Evolutionary conservation across 345 rosid species (phyloP).

Genomic region (Geranium brycei): DNA sequence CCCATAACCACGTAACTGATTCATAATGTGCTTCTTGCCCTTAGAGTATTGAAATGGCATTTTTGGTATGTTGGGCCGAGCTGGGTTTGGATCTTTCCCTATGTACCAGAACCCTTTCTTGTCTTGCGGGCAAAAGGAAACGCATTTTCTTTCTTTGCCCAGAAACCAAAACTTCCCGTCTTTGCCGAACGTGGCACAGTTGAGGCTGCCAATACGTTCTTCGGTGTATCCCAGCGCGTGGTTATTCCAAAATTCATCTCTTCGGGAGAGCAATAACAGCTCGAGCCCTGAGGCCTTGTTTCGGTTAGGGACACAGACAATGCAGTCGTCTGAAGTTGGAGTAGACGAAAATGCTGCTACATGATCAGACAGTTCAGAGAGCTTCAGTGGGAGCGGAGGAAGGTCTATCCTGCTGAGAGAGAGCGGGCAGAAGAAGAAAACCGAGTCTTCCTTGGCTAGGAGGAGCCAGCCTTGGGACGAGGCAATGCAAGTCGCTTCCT

Average conservation of each 20-base stretch:
- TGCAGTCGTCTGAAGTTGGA: constrained; percentile 20
- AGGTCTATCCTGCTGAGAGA: constrained; percentile 16
- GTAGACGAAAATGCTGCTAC: constrained; percentile 15
- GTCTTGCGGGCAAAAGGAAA: no score
- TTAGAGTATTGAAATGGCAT: neutral
- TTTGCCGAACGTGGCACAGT: no score
- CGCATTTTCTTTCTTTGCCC: no score
- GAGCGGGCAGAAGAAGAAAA: constrained; percentile 26
- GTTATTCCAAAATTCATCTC: constrained; percentile 3
- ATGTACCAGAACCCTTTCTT: no score
- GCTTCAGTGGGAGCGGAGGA: constrained; percentile 8
- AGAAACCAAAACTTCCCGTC: no score
- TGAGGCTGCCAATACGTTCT: no score
- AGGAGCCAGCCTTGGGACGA: constrained; percentile 22
- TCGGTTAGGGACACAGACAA: neutral
- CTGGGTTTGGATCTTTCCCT: no score
- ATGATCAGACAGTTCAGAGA: neutral
- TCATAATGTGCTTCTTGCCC: neutral
- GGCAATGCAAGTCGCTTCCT: constrained; percentile 21
- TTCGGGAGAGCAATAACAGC: constrained; percentile 1
- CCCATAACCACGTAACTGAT: neutral
- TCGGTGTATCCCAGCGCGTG: no score
- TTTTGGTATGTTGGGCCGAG: no score
- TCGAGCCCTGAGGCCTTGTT: neutral
- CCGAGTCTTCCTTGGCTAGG: neutral